Evolutionary conservation across 2,329 filamentous ascomycete species (phyloP).

Genomic region (Mycosphaerella arachidis): DNA sequence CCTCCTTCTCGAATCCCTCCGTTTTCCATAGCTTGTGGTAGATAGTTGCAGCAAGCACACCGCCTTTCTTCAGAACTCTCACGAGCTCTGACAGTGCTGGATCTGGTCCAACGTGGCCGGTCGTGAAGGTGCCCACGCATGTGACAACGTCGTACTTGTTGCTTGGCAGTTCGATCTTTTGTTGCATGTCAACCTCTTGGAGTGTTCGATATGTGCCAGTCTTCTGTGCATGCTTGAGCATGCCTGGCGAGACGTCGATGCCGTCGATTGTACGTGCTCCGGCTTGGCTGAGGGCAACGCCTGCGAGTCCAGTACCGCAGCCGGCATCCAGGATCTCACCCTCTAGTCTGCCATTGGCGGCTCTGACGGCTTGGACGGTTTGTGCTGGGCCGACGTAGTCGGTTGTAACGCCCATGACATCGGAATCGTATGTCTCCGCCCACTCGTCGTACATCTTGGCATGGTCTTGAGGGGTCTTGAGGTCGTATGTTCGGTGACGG

Average conservation of each 20-base stretch:
- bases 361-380: conserved; percentile 12
- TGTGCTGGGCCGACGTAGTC: conserved; percentile 40
- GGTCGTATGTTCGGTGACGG: conserved; percentile 9
- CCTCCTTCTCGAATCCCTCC: conserved; percentile 46
- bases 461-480: conserved; percentile 10
- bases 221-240: conserved; percentile 50
- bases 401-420: conserved; percentile 35
- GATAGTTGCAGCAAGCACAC: conserved; percentile 50
- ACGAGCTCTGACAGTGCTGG: conserved; percentile 43
- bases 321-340: conserved; percentile 11
- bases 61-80: conserved; percentile 41
- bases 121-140: conserved; percentile 54
- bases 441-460: conserved; percentile 44
- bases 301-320: conserved; percentile 10
- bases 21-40: conserved; percentile 48
- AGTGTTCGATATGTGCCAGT: conserved; percentile 47
- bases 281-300: neutral
- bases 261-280: conserved; percentile 36
- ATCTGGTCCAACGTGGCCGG: conserved; percentile 51
- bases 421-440: conserved; percentile 43
- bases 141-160: conserved; percentile 48
- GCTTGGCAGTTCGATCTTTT: conserved; percentile 38
- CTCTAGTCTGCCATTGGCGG: conserved; percentile 9
- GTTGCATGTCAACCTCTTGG: conserved; percentile 45
- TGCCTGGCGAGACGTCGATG: conserved; percentile 50